A percentile compares a stretch with the other conserved stretches of the same genome.
Conservation (phyloP, 1,284 basidiomycete species). For the Moniliophthora roreri region DNA sequence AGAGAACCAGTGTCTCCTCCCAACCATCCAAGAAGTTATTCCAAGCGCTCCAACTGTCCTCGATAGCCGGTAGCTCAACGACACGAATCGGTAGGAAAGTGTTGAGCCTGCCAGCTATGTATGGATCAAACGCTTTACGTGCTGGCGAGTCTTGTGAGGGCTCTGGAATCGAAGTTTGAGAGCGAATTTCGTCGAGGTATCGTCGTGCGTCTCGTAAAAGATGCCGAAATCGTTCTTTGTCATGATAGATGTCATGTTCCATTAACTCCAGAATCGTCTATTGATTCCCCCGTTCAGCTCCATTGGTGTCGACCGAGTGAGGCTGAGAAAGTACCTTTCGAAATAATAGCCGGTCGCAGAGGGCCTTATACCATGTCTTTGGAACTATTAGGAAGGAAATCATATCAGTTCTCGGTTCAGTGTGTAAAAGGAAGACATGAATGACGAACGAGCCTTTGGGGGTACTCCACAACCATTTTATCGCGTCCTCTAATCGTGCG, state of each 20-base stretch:
- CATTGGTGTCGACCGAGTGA: background rate
- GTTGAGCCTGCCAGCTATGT: constrained; percentile 67
- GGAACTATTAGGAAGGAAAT: constrained; percentile 31
- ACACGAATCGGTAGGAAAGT: constrained; percentile 74
- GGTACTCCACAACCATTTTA: constrained; percentile 49
- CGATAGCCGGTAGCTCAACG: constrained; percentile 49
- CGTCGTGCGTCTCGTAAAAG: constrained; percentile 42
- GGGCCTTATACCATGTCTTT: constrained; percentile 42
- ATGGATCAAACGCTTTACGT: constrained; percentile 63
- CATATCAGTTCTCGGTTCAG: background rate
- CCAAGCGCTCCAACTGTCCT: constrained; percentile 54
- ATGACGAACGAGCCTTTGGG: constrained; percentile 34
- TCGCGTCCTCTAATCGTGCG: constrained; percentile 57
- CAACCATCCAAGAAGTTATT: constrained; percentile 54
- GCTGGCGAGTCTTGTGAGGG: constrained; percentile 45
- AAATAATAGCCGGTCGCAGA: constrained; percentile 54
- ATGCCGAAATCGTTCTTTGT: constrained; percentile 33
- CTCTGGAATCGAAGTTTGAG: constrained; percentile 36
- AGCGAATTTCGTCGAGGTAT: constrained; percentile 41
- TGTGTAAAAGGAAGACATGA: constrained; percentile 1
- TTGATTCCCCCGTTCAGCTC: constrained; percentile 8
- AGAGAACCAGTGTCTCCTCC: constrained; percentile 51
- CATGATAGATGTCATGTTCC: constrained; percentile 35
- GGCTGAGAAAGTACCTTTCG: constrained; percentile 48
- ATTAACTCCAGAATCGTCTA: constrained; percentile 56